phyloP scores from a whole-genome alignment of 805 yeast genomes.

The Saturnispora hagleri region DNA sequence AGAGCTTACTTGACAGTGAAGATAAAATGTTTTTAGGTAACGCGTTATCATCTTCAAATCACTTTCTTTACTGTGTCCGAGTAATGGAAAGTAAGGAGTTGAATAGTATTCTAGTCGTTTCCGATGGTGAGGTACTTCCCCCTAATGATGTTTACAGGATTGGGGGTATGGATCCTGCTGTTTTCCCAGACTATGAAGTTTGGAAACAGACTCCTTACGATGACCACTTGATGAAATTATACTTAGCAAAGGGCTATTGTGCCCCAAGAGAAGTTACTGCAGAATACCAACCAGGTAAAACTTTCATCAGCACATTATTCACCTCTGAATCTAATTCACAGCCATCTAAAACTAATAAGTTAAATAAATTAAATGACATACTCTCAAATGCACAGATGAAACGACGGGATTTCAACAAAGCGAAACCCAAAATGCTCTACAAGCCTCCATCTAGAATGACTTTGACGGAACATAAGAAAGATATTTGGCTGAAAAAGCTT shows the following conservation, averaged over 20 bases:
- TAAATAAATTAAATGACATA: conserved; percentile 39
- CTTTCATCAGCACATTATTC: conserved; percentile 34
- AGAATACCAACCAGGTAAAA: conserved; percentile 65
- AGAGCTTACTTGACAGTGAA: not conserved
- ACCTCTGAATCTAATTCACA: conserved; percentile 11
- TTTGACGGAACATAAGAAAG: conserved; percentile 75
- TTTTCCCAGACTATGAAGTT: conserved; percentile 63
- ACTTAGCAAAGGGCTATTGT: conserved; percentile 61
- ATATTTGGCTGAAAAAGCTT: conserved; percentile 76
- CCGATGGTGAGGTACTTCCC: conserved; percentile 19
- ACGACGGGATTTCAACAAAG: conserved; percentile 36
- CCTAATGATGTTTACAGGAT: conserved; percentile 27
- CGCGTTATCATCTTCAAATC: conserved; percentile 1
- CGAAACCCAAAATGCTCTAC: conserved; percentile 45
- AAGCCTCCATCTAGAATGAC: conserved; percentile 87
- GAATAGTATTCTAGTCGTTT: not conserved
- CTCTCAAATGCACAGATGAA: conserved; percentile 40
- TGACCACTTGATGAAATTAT: conserved; percentile 41
- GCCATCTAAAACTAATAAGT: conserved; percentile 1
- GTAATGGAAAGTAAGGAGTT: not conserved
- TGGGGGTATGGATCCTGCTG: conserved; percentile 7
- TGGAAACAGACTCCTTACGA: conserved; percentile 58
- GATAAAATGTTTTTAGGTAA: not conserved
- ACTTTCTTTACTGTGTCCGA: not conserved
- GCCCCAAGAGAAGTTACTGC: conserved; percentile 54